Percentiles rank a stretch among this genome's conserved stretches.
These are phyloP conservation scores for Cercospora zeae-maydis DNA, from an alignment of 2,329 filamentous ascomycete species.

Conservation along the genomic window DNA sequence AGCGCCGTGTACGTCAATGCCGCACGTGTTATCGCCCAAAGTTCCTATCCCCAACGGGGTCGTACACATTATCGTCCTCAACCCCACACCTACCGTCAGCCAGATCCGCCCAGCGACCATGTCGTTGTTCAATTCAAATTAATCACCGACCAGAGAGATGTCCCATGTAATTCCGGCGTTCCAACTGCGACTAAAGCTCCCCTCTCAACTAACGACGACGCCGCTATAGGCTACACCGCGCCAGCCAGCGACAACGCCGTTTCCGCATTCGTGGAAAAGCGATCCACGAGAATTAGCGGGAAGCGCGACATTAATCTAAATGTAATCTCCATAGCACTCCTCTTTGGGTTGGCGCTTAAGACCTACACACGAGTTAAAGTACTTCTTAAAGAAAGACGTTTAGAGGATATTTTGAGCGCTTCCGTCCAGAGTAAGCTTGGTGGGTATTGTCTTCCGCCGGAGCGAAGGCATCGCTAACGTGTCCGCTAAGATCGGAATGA, in stretches of 20 bases:
- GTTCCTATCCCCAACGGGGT: constrained; percentile 47
- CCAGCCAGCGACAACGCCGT: constrained; percentile 11
- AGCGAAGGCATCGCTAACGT: no score
- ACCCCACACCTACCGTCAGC: constrained; percentile 50
- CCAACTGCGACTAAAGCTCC: constrained; percentile 37
- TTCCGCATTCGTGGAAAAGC: constrained; percentile 24
- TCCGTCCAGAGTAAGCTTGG: no score
- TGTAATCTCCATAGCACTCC: no score
- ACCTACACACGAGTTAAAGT: no score
- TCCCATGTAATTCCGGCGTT: constrained; percentile 56
- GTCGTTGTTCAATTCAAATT: constrained; percentile 51
- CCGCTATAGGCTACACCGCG: constrained; percentile 29
- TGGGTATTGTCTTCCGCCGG: no score
- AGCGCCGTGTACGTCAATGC: constrained; percentile 44
- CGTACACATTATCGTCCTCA: constrained; percentile 55
- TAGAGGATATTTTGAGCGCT: no score
- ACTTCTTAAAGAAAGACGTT: no score
- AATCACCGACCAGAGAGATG: constrained; percentile 45
- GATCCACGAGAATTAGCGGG: no score
- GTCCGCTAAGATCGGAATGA: no score
- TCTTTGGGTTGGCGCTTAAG: no score
- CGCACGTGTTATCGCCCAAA: constrained; percentile 43
- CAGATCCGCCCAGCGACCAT: constrained; percentile 44
- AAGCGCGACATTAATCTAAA: no score
- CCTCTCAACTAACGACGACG: constrained; percentile 35